These are phyloP conservation scores for Pinus taeda DNA, from an alignment of 75 land plant species.

Conservation along the genomic window DNA sequence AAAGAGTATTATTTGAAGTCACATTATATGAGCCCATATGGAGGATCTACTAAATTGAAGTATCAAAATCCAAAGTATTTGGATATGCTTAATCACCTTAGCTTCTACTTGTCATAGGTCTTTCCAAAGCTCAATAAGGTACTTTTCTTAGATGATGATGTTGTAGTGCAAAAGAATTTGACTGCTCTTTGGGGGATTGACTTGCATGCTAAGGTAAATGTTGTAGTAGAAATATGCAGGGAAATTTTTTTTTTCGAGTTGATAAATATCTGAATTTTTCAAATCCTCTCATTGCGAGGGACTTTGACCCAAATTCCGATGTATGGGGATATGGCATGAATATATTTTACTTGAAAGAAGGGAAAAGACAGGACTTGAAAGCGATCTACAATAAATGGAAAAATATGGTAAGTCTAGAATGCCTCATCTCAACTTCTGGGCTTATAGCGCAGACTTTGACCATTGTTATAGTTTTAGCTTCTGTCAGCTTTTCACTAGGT, in stretches of 20 bases:
- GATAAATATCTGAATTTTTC: slow-evolving; percentile 69
- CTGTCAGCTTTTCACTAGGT: no score
- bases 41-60: slow-evolving; percentile 35
- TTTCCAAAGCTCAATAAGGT: slow-evolving; percentile 63
- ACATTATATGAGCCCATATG: slow-evolving; percentile 64
- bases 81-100: slow-evolving; percentile 50
- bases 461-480: no score
- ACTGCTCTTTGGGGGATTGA: slow-evolving; percentile 51
- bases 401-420: slow-evolving; percentile 53
- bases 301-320: slow-evolving; percentile 64
- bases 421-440: not conserved
- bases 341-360: slow-evolving; percentile 60
- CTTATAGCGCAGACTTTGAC: no score
- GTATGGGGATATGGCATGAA: slow-evolving; percentile 89
- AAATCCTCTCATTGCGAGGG: slow-evolving; percentile 57
- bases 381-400: slow-evolving; percentile 97
- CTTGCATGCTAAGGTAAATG: slow-evolving; percentile 57
- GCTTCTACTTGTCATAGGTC: slow-evolving; percentile 65
- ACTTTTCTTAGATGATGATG: slow-evolving; percentile 62
- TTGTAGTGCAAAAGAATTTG: slow-evolving; percentile 59
- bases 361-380: slow-evolving; percentile 61
- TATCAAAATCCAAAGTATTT: no score
- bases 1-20: slow-evolving; percentile 55
- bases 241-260: slow-evolving; percentile 50
- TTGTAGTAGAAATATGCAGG: slow-evolving; percentile 62